Percentiles rank a stretch among this genome's conserved stretches.
Conservation (phyloP, 179 eudicot species). For the Dionaea muscipula region DNA sequence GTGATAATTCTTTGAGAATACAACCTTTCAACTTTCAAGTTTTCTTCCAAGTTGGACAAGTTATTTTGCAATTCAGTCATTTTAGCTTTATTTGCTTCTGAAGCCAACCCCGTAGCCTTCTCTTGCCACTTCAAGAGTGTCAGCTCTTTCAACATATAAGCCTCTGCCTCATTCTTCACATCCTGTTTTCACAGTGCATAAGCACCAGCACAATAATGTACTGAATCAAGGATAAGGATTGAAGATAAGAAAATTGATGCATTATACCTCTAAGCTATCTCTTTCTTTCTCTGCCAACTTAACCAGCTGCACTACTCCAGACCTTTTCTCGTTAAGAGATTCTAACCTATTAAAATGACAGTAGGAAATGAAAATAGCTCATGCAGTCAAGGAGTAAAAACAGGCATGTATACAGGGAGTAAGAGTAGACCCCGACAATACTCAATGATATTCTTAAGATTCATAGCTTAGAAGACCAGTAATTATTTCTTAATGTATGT, state of each 20-base stretch:
- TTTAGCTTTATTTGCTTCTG: conserved; percentile 48
- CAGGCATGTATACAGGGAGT: no score
- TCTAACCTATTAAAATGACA: conserved; percentile 43
- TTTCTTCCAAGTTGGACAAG: conserved; percentile 53
- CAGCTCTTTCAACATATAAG: conserved; percentile 78
- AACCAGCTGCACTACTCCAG: conserved; percentile 96
- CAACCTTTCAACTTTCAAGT: conserved; percentile 60
- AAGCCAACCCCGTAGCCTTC: conserved; percentile 65
- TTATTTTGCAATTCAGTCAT: conserved; percentile 40
- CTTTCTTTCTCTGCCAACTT: conserved; percentile 96
- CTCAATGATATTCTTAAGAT: neutral
- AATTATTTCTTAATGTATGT: no score
- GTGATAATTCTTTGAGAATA: neutral
- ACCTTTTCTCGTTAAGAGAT: conserved; percentile 67
- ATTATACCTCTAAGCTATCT: conserved; percentile 68
- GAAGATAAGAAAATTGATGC: neutral
- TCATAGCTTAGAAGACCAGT: no score
- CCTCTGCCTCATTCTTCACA: conserved; percentile 95
- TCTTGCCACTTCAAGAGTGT: conserved; percentile 82
- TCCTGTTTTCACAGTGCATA: conserved; percentile 26
- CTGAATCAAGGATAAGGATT: neutral
- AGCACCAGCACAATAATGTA: neutral
- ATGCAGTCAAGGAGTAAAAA: no score
- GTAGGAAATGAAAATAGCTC: no score
- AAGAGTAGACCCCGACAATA: no score